Evolutionary conservation across 805 yeast species (phyloP), one percentile per base, ranked within the genome.

Genomic region (Nakazawaea ambrosiae): DNA sequence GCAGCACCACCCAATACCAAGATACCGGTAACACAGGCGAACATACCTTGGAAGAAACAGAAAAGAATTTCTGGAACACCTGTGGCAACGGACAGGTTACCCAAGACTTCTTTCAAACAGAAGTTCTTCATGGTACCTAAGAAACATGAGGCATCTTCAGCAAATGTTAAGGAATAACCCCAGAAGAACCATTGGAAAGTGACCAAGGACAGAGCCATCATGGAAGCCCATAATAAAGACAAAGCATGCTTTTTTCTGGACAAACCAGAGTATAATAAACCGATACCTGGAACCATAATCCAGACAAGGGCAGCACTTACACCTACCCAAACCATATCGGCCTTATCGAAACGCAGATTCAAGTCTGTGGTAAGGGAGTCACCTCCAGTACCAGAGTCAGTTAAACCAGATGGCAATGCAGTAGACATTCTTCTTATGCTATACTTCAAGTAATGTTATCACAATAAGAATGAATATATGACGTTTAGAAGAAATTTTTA

Each of bases 1-100:
- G 94, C 86, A 36, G 96, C 96, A 62, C 96, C 98, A 59, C 98
- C 98, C 33, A 89, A 73, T 94, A 90, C 81, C 63, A 92, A 73
- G 55, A 85, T 81, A 46, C 94, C 97, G 23, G 97, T 88, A 34
- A 82, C 82, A 57, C 82, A 77, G 31, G 97, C 97, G 54, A 92
- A 92, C 96, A 87, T 87, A 54, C 96, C 95, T 65, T 90, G 97
- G 76, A 79, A 90, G 45, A 85, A 80, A 54, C 88, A 80, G 65
- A 82, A 90, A 43, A 90, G 71, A 40, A 90, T 81, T 57, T 89
- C 97, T 16, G 98, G 98, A n/a, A 90, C 68, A 3, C 82, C 51
- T 2, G 75, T 43, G 8, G 72, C 79, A 24, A 76, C 76, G 17
- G 81, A 66, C 26, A 90, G 89, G 10, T 81, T 84, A 46, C 95